Evolutionary conservation across 306 rosid genomes (phyloP), one percentile per base, ranked within the genome.

Genomic region (Prunus dulcis): DNA sequence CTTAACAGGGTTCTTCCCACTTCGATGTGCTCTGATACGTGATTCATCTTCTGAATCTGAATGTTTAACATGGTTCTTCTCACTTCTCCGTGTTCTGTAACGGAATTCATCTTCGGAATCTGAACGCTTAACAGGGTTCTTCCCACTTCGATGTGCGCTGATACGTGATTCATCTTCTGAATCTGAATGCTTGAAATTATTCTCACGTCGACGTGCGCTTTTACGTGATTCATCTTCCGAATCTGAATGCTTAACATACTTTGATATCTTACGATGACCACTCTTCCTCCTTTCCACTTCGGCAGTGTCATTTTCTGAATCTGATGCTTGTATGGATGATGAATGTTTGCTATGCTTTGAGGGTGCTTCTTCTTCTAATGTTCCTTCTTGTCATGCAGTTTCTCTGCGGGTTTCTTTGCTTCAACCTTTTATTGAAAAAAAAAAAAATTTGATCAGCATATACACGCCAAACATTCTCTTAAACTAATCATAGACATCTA

Each of bases 341-440:
- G 78, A 82, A 67, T 73, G 77, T 45, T 76, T 84, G 38, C 67
- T 66, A 77, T 79, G 82, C 82, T 90, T 89, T 34, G 88, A 89
- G 71, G 88, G 47, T 11, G 88, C 69, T 85, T 93, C 85, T 92
- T 92, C 87, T 81, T 91, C 67, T 53, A 78, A 73, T 57, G 81
- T 65, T 88, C 91, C 82, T 80, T 90, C 74, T 88, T 88, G 41
- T 82, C 83, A 50, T 4, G 80, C 12, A 58, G 75, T 64, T 90
- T 87, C 75, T 84, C 87, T 70, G 85, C 77, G 71, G 60, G 75
- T 74, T 80, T 88, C 73, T 65, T 82, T 47, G 47, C 88, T 80
- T 88, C 87, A 60, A 85, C 90, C 97, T 73, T 43, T 60, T 60
- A 60, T 73, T 49, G 57, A 82, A 28, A 23, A 41, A 63, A 23